Base-by-base conservation (phyloP, 805 yeast species). In the Yarrowia sp. region DNA sequence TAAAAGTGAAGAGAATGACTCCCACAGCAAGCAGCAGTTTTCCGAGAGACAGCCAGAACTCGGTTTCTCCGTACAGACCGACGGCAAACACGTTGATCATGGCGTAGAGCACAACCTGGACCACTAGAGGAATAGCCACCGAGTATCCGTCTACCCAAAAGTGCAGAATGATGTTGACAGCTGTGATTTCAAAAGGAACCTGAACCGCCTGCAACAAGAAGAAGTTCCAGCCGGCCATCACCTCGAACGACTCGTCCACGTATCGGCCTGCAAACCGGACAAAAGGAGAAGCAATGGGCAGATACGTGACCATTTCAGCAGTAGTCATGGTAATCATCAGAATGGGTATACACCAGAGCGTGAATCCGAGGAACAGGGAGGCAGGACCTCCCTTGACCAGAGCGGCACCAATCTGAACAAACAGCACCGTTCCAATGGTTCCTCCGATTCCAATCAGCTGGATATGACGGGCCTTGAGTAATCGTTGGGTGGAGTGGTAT, bases 401-500 rank as follows among this genome's bases (percentile, higher is more conserved):
- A 1, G 92, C 86, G 11, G 85, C 77, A 64, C 92, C 91, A 5
- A 92, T 87, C 71, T 92, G 90, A 69, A 89, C 86, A 69, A 89
- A 78, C 65, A 89, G 79, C 71, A 92, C 96, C 1, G 95, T 88
- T 64, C 95, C 95, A 61, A 89, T 76, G 9, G 93, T 89, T 68
- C 95, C 93, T 69, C 95, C 96, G 68, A 90, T 84, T 68, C 95
- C 88, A 71, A 87, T 85, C 88, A 87, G 84, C 65, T 85, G 81
- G 68, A 86, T 80, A 71, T 87, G 91, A 63, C 91, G 74, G 49
- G 88, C 81, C 67, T 81, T 77, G 66, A 81, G 71, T 28, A 33
- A 16, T 24, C 64, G 36, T n/a, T 61, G 64, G 17, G 64, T 61
- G 26, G 64, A 8, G 17, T 48, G 49, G 22, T 58, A 58, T 10